These are phyloP conservation scores for Myxozyma melibiosi DNA, from an alignment of 805 yeast species.

Conservation along the genomic window DNA sequence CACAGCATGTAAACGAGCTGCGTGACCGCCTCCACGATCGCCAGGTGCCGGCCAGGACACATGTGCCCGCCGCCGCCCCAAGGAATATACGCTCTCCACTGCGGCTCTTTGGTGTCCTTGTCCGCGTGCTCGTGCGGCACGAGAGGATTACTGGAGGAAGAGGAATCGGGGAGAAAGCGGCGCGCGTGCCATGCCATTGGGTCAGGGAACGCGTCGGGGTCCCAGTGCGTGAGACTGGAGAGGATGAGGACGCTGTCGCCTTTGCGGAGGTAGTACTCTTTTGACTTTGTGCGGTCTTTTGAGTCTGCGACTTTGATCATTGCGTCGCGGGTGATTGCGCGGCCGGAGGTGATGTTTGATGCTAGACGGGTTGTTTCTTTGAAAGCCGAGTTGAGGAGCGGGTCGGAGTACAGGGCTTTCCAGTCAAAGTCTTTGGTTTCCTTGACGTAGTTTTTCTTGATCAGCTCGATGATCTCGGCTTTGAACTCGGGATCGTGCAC, in stretches of 20 bases:
- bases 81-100: conserved; percentile 12
- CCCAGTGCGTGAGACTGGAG: conserved; percentile 29
- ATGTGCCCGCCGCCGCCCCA: conserved; percentile 20
- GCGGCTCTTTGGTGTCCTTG: neutral
- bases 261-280: conserved; percentile 15
- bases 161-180: conserved; percentile 22
- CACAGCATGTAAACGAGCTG: conserved; percentile 25
- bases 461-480: conserved; percentile 1
- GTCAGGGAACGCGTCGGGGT: conserved; percentile 22
- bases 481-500: conserved; percentile 3
- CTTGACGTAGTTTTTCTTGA: conserved; percentile 2
- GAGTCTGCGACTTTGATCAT: conserved; percentile 16
- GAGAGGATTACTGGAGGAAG: no score
- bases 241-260: conserved; percentile 20
- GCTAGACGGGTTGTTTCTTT: conserved; percentile 26
- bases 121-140: neutral
- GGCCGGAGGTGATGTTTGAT: conserved; percentile 13
- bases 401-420: conserved; percentile 12
- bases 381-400: conserved; percentile 20
- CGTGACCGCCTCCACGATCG: conserved; percentile 24
- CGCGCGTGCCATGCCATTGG: conserved; percentile 26
- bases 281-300: neutral
- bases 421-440: conserved; percentile 20
- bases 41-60: conserved; percentile 28
- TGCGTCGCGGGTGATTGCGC: conserved; percentile 17